A percentile compares a stretch with the other conserved stretches of the same genome.
These are phyloP conservation scores for Papiliotrema flavescens DNA, from an alignment of 1,284 basidiomycete genomes.

Conservation along the genomic window DNA sequence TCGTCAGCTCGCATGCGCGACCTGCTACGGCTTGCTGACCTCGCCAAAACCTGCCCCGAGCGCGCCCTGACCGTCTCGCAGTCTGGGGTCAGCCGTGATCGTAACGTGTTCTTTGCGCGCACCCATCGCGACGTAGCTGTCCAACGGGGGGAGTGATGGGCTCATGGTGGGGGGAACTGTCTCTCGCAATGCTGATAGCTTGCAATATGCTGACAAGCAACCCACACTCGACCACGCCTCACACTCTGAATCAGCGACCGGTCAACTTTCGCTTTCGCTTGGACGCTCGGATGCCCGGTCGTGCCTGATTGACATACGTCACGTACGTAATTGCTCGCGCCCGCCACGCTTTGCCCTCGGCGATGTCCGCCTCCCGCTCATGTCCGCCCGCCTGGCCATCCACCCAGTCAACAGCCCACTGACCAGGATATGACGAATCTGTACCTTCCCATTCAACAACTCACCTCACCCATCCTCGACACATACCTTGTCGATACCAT, in stretches of 20 bases:
- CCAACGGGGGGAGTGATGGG: slow-evolving; percentile 17
- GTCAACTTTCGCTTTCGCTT: too few species aligned
- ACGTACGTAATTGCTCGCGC: too few species aligned
- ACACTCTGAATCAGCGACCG: too few species aligned
- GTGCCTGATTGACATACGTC: not conserved
- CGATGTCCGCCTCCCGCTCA: not conserved
- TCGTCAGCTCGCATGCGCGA: not conserved
- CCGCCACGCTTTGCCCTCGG: not conserved
- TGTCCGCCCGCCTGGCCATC: not conserved
- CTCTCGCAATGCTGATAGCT: too few species aligned
- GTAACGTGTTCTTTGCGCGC: not conserved
- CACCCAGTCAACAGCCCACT: not conserved
- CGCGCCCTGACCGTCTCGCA: slow-evolving; percentile 40
- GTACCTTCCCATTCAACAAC: slow-evolving; percentile 1
- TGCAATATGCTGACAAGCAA: too few species aligned
- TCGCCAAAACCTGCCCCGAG: slow-evolving; percentile 20
- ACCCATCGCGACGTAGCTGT: slow-evolving; percentile 36
- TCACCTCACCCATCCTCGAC: slow-evolving; percentile 7
- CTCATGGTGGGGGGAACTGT: slow-evolving; percentile 3
- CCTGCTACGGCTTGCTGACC: slow-evolving; percentile 13
- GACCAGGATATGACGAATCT: not conserved
- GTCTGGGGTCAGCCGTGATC: slow-evolving; percentile 18
- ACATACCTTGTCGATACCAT: slow-evolving; percentile 24
- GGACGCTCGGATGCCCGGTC: not conserved
- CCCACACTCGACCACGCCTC: too few species aligned